Base-by-base conservation (phyloP, 768 basidiomycete species). In the Steccherinum ochraceum region DNA sequence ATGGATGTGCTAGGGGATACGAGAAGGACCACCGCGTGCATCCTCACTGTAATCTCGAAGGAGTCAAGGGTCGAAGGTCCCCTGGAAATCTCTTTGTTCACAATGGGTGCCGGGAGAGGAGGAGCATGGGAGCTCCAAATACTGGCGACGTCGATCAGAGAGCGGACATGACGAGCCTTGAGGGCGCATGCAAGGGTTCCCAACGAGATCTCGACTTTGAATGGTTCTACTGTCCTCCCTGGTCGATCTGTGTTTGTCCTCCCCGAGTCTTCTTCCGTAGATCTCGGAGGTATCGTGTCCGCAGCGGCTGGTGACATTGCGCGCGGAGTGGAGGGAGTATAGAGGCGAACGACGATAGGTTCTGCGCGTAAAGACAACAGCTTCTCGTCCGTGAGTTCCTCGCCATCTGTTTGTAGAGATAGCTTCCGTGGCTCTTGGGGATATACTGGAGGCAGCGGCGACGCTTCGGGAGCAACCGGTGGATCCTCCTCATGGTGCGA, bases 321-420 rank as follows among this genome's bases (percentile, higher is more conserved):
- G 13, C 30, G 48, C 7, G 48, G 52, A 46, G 55, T 53, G 40
- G 69, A 64, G 41, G 79, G 77, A 0, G 79, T 84, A 26, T 65
- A 67, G 18, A 91, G 63, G 41, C 72, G 70, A 43, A 89, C 53
- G 2, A 76, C 62, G 45, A 91, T 72, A 18, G 89, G 80, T 24
- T 83, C 78, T 12, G 73, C 62, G 16, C 84, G 81, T 48, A 89
- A 74, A 4, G 83, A 84, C 12, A 89, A 50, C 7, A 92, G 55
- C 5, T 67, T 65, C 45, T 81, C 76, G 25, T 76, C 77, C 24
- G 59, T 59, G 2, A 61, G 50, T 11, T 64, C 63, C 1, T 39
- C 39, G 0, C 46, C 43, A 23, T 43, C 18, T 5, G 41, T 43
- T 5, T 35, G 30, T 35, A 35, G 7, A 16, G 16, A 35, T 16